Base-by-base conservation (phyloP, 1,139 yeast species). In the Saccharomycopsis hybrid region DNA sequence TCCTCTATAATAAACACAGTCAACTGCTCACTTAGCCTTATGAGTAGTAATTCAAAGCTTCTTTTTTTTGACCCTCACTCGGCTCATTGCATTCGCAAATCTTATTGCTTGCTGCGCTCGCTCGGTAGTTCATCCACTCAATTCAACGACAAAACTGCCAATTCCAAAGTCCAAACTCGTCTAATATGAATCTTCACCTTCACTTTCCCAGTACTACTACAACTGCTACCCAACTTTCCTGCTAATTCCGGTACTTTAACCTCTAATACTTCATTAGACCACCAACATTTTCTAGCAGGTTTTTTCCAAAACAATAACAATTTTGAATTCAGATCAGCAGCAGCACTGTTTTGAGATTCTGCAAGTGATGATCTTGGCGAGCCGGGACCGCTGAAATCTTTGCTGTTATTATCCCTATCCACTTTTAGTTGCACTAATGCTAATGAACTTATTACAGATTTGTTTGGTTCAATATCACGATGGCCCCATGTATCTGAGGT, bases 241-340 rank as follows among this genome's bases (percentile, higher is more conserved):
- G 9, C 49, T 38, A 48, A 59, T 59, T 28, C 48, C 7, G 62
- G 51, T 7, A 85, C 70, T 36, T 73, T 74, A 33, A 88, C 70
- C 4, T 74, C 76, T 25, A 80, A 70, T 44, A 73, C 69, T 44
- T 79, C 80, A 60, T 84, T 85, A 9, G 86, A 83, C 99, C 99
- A 94, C 99, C 99, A 94, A 68, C 99, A 94, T 64, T 94, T 94
- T 62, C 98, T 76, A 1, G 99, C 99, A 0, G 99, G 99, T 63
- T 92, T 92, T 56, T 96, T 77, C 98, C 98, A 94, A 64, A 94
- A 94, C 53, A 94, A 71, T 39, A 94, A 73, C 50, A 94, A 74
- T 63, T 94, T 92, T 36, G 92, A 86, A 53, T 65, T 63, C 57
- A 66, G 54, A 73, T 69, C 13, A 82, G 73, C 42, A 2, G 41